Evolutionary conservation across 2,329 filamentous ascomycete genomes (phyloP).

Genomic region (Pestalotiopsis sp.): DNA sequence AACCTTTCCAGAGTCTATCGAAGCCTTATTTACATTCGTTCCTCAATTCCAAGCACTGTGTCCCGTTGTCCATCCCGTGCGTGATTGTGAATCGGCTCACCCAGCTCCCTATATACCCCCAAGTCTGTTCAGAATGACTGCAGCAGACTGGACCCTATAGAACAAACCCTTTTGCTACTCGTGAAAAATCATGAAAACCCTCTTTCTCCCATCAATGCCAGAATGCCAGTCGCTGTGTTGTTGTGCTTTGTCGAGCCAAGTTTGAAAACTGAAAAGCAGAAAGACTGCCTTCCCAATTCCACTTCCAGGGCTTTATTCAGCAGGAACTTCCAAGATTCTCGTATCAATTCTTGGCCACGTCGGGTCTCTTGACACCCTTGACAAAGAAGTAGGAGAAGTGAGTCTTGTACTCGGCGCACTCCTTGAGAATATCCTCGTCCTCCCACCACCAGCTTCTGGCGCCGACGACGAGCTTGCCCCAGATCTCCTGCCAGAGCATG

Average conservation of each 20-base stretch:
- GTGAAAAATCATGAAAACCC: neutral
- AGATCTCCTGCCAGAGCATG: constrained; percentile 63
- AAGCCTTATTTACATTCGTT: neutral
- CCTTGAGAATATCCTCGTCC: constrained; percentile 53
- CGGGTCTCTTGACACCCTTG: constrained; percentile 49
- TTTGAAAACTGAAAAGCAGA: neutral
- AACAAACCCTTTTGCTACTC: neutral
- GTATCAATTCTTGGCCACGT: neutral
- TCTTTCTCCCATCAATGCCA: neutral
- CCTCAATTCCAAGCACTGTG: neutral
- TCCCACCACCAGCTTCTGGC: constrained; percentile 64
- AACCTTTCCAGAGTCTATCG: neutral
- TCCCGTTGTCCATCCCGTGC: neutral
- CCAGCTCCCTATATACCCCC: neutral
- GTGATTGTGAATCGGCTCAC: neutral
- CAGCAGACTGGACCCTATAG: neutral
- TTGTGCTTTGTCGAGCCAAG: neutral
- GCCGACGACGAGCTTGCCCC: constrained; percentile 54
- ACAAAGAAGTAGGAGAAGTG: constrained; percentile 63
- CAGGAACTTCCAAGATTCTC: neutral
- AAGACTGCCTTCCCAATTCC: neutral
- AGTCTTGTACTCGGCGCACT: constrained; percentile 57
- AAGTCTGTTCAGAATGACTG: neutral
- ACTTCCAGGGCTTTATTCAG: neutral
- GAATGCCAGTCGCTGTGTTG: neutral